Conservation (phyloP, 495 filamentous ascomycete genomes). For the Podospora bellae-mahoneyi region DNA sequence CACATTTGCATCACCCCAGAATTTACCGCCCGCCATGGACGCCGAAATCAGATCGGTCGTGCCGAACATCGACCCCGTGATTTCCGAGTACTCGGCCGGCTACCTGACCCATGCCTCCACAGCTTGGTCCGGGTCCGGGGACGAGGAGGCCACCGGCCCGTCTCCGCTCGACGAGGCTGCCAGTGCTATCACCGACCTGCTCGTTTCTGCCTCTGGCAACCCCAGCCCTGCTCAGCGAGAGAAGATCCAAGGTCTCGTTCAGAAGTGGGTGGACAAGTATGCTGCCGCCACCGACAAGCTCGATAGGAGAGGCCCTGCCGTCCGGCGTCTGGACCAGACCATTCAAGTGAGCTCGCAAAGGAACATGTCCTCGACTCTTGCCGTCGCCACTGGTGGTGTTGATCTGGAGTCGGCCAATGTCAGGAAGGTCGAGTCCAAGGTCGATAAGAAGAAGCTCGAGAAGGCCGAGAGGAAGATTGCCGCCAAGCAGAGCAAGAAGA, state of each 20-base stretch:
- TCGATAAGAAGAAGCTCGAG: slow-evolving; percentile 98
- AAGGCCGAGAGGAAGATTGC: slow-evolving; percentile 98
- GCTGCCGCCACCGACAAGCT: slow-evolving; percentile 63
- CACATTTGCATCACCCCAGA: neutral
- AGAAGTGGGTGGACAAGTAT: slow-evolving; percentile 82
- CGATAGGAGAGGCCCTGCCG: slow-evolving; percentile 62
- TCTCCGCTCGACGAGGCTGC: slow-evolving; percentile 84
- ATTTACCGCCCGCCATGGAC: slow-evolving; percentile 62
- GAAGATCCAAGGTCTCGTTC: slow-evolving; percentile 77
- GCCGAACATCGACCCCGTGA: slow-evolving; percentile 81
- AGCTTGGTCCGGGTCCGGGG: slow-evolving; percentile 69
- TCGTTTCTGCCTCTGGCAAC: slow-evolving; percentile 87
- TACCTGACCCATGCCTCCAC: slow-evolving; percentile 92
- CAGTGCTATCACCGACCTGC: slow-evolving; percentile 73
- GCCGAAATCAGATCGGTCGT: slow-evolving; percentile 82
- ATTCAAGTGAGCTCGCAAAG: slow-evolving; percentile 92
- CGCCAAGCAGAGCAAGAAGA: slow-evolving; percentile 97
- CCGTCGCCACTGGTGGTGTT: slow-evolving; percentile 75
- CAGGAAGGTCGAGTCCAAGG: slow-evolving; percentile 92
- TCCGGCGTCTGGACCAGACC: slow-evolving; percentile 86
- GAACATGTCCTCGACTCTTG: slow-evolving; percentile 92
- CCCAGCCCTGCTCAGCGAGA: slow-evolving; percentile 62
- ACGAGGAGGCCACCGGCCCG: slow-evolving; percentile 62
- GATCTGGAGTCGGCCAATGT: slow-evolving; percentile 90
- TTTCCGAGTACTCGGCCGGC: slow-evolving; percentile 91